These are phyloP conservation scores for Penicillium fuscoglaucum DNA, from an alignment of 2,329 filamentous ascomycete species.

Conservation along the genomic window DNA sequence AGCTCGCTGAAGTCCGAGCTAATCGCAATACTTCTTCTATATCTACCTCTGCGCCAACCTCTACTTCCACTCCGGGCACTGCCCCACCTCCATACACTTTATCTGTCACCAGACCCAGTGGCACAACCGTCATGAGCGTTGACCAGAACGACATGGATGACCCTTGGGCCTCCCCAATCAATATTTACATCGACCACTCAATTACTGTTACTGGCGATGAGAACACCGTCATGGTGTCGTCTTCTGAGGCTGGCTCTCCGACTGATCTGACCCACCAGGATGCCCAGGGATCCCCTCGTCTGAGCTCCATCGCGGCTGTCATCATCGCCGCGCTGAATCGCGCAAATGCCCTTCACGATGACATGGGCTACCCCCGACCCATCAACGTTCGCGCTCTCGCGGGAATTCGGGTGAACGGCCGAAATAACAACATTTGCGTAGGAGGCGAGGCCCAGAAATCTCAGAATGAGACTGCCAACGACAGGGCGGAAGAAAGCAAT, in stretches of 20 bases:
- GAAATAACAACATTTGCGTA: neutral
- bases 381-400: slow-evolving; percentile 23
- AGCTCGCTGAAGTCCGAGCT: slow-evolving; percentile 27
- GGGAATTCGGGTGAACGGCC: slow-evolving; percentile 28
- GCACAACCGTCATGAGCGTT: slow-evolving; percentile 10
- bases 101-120: slow-evolving; percentile 4
- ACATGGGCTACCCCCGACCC: neutral
- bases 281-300: neutral
- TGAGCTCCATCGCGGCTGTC: neutral
- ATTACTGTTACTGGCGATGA: slow-evolving; percentile 36
- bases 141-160: slow-evolving; percentile 22
- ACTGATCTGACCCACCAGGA: neutral
- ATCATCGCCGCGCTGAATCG: slow-evolving; percentile 5
- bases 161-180: slow-evolving; percentile 21
- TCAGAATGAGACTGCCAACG: neutral
- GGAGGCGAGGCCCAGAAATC: no score
- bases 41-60: neutral
- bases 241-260: neutral
- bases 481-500: neutral
- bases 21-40: slow-evolving; percentile 15
- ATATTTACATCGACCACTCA: slow-evolving; percentile 39
- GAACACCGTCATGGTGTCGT: slow-evolving; percentile 34
- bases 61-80: slow-evolving; percentile 6
- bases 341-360: slow-evolving; percentile 2
- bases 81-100: slow-evolving; percentile 30